Evolutionary conservation across 2,329 filamentous ascomycete genomes (phyloP).

Genomic region (Pseudopyrenochaeta lycopersici): DNA sequence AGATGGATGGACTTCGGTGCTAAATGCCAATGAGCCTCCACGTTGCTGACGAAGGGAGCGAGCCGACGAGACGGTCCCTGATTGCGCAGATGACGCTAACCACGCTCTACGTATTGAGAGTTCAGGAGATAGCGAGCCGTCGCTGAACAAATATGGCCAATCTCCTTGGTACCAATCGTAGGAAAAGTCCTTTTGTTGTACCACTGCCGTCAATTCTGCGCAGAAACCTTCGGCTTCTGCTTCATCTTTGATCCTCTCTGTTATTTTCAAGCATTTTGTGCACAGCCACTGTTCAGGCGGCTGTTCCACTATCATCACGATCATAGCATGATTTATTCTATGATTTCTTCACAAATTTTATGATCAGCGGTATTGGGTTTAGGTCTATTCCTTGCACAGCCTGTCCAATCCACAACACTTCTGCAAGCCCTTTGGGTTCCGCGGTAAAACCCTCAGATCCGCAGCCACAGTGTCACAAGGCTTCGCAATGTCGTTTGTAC

Average conservation of each 20-base stretch:
- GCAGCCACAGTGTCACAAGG: slow-evolving; percentile 16
- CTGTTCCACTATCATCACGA: neutral
- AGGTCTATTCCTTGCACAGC: neutral
- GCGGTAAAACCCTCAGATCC: neutral
- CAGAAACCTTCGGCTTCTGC: neutral
- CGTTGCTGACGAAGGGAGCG: slow-evolving; percentile 1
- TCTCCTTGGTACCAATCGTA: neutral
- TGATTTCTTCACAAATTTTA: neutral
- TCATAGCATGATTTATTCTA: neutral
- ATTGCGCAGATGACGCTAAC: slow-evolving; percentile 8
- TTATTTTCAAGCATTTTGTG: neutral
- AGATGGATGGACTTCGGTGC: slow-evolving; percentile 5
- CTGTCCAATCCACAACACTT: neutral
- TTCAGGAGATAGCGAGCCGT: slow-evolving; percentile 3
- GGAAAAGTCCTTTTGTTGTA: neutral
- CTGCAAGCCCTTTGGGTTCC: neutral
- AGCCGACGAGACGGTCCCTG: neutral
- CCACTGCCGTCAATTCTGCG: neutral
- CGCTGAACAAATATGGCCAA: slow-evolving; percentile 3
- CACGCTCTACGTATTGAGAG: neutral
- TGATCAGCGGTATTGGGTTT: slow-evolving; percentile 2
- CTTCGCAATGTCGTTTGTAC: slow-evolving; percentile 28
- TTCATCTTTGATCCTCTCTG: neutral
- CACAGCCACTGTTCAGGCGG: neutral
- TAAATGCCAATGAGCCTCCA: slow-evolving; percentile 1